These are phyloP conservation scores for Boletellus ananas DNA, from an alignment of 768 basidiomycete genomes.

Conservation along the genomic window DNA sequence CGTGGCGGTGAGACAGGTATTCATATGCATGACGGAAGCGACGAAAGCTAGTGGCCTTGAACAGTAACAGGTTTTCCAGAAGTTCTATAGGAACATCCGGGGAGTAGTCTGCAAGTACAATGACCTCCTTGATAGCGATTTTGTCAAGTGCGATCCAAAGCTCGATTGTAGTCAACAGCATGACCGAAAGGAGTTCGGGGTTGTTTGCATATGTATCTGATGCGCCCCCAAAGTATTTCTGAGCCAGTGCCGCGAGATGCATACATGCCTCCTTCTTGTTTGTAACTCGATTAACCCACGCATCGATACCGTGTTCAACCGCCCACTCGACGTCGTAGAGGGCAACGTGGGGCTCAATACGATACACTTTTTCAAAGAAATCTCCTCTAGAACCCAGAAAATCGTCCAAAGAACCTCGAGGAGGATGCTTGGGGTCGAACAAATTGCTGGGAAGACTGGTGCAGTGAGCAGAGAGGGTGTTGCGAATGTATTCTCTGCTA, in stretches of 20 bases:
- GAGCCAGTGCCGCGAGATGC: background rate
- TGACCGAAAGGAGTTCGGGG: background rate
- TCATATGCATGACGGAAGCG: too few species aligned
- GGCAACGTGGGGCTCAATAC: background rate
- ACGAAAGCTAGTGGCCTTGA: too few species aligned
- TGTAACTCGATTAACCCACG: background rate
- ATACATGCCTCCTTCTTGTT: background rate
- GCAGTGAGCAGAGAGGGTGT: background rate
- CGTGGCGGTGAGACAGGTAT: too few species aligned
- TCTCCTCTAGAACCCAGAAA: background rate
- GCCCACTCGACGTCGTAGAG: background rate
- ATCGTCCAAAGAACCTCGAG: background rate
- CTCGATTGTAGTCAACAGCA: background rate
- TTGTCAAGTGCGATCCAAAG: too few species aligned
- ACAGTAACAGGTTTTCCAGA: too few species aligned
- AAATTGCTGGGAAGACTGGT: background rate
- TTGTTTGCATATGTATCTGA: background rate
- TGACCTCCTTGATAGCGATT: too few species aligned
- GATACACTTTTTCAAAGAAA: background rate
- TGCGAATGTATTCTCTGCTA: background rate
- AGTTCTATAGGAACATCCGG: too few species aligned
- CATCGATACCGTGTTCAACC: background rate
- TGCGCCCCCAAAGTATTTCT: background rate
- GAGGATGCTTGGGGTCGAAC: background rate
- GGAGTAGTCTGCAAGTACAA: too few species aligned